Percentiles rank a stretch among this genome's conserved stretches.
Conservation (phyloP, 805 yeast genomes). For the Wickerhamiella parazyma region DNA sequence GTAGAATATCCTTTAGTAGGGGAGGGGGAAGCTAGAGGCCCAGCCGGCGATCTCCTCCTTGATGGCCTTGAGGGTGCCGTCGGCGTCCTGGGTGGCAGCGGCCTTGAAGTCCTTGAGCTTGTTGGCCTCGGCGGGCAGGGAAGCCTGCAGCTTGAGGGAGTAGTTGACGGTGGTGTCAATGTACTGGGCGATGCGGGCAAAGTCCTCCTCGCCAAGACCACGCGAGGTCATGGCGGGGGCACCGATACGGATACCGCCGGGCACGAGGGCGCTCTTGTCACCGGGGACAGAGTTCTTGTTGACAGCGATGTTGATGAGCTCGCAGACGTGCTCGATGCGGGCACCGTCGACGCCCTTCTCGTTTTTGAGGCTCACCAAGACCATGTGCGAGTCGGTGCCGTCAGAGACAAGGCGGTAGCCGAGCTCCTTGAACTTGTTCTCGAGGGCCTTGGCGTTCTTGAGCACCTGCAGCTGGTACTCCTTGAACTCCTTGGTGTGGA, state of each 20-base stretch:
- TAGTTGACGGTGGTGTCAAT: slow-evolving; percentile 66
- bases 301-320: slow-evolving; percentile 84
- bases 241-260: slow-evolving; percentile 95
- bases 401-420: slow-evolving; percentile 78
- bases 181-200: slow-evolving; percentile 62
- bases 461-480: slow-evolving; percentile 81
- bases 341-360: slow-evolving; percentile 93
- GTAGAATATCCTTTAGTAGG: slow-evolving; percentile 18
- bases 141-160: slow-evolving; percentile 61
- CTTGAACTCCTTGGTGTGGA: slow-evolving; percentile 76
- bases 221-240: slow-evolving; percentile 98
- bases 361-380: slow-evolving; percentile 65
- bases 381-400: slow-evolving; percentile 97
- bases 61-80: slow-evolving; percentile 50
- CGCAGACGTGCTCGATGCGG: slow-evolving; percentile 89
- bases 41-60: slow-evolving; percentile 74
- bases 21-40: slow-evolving; percentile 48
- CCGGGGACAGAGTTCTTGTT: slow-evolving; percentile 98
- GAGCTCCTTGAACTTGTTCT: slow-evolving; percentile 50
- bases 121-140: slow-evolving; percentile 83
- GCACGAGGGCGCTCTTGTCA: slow-evolving; percentile 90
- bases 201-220: slow-evolving; percentile 83
- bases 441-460: slow-evolving; percentile 77
- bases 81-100: slow-evolving; percentile 49
- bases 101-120: slow-evolving; percentile 93